Base-by-base conservation (phyloP, 441 rosid genomes). In the Sinapis alba region DNA sequence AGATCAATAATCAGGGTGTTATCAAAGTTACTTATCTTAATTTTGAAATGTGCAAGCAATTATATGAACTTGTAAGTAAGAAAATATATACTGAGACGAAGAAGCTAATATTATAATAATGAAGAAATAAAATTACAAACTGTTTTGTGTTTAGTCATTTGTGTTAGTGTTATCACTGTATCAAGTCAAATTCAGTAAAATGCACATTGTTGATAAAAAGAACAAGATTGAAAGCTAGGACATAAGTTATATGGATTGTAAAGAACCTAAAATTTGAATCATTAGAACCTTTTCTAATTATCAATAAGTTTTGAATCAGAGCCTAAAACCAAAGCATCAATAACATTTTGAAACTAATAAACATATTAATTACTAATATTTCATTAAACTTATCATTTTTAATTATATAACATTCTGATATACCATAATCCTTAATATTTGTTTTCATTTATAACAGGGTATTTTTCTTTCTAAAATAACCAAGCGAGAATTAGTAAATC, bases 1-100 rank as follows among this genome's bases (percentile, higher is more conserved):
- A n/a, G 73, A 75, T 75, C 32, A 10, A 61, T 68, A 51, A 68
- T 36, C 18, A 23, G 11, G 11, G 11, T 57, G 36, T 43, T 18
- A 23, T 16, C 69, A 27, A 67, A 1, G 26, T 68, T 61, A 24
- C 43, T 36, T 36, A 36, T 32, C 54, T 11, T 23, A 65, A 19
- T 30, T n/a, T 30, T 3, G 28, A 26, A 38, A 51, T 64, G 47
- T 73, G 21, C 32, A 57, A 38, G 7, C 7, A 36, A 36, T 7
- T 41, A 6, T 65, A 56, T 38, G 57, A 64, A 72, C 70, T 54
- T 32, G 12, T 20, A 24, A 24, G 15, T 16, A 38, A 54, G 0
- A 15, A 50, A 50, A 12, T 38, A 12, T 38, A 38, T 53, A 57
- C 27, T 27, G 7, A 59, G 10, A 10, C 18, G 26, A 51, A 50